Evolutionary conservation across 139 green algal genomes (phyloP).

Genomic region (Chlorella sp.): DNA sequence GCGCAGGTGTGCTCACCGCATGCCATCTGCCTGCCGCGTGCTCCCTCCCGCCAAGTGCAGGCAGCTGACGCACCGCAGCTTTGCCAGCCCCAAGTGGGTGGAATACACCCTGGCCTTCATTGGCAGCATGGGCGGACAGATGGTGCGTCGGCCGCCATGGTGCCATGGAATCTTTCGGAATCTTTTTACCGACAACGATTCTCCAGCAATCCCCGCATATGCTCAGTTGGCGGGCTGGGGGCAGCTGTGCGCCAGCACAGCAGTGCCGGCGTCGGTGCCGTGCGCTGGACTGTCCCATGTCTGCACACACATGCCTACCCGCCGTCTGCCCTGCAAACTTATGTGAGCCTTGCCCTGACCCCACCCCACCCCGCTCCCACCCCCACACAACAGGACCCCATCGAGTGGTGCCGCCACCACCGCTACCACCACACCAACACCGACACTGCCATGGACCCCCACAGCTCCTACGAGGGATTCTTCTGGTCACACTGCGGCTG

Average conservation of each 20-base stretch:
- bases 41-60: neutral
- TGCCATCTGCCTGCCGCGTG: neutral
- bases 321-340: no score
- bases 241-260: no score
- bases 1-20: neutral
- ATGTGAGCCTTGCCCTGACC: no score
- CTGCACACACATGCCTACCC: no score
- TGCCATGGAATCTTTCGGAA: no score
- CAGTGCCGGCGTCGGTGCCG: no score
- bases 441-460: constrained; percentile 96
- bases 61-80: constrained; percentile 90
- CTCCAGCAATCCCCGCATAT: neutral
- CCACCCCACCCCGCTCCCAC: no score
- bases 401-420: constrained; percentile 91
- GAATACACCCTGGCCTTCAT: constrained; percentile 94
- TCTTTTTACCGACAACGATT: no score
- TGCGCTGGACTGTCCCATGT: no score
- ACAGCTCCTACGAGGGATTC: constrained; percentile 97
- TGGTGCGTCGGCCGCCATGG: neutral
- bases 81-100: constrained; percentile 95
- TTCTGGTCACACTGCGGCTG: constrained; percentile 97
- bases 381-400: constrained; percentile 68
- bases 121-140: constrained; percentile 1
- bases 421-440: constrained; percentile 95
- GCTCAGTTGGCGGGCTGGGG: no score